Base-by-base conservation (phyloP, 257 asterid species). In the Pogostemon cablin region DNA sequence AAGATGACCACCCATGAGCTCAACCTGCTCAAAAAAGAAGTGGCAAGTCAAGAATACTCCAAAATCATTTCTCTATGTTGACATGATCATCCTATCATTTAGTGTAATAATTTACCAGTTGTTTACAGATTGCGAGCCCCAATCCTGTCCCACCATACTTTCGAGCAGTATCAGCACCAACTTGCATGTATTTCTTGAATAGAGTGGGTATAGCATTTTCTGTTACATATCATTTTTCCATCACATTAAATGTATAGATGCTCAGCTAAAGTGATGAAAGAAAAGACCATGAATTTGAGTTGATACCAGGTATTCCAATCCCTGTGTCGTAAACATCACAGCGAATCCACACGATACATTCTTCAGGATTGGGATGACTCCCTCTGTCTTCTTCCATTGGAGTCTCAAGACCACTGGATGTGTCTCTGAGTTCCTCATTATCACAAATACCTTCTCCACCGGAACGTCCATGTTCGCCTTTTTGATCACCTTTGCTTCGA, bases 101-200 rank as follows among this genome's bases (percentile, higher is more conserved):
- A 40, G 9, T 60, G 7, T 2, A 59, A 3, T 3, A 69, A 41
- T 53, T 72, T 78, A 92, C 98, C 98, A 92, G 62, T 72, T 92
- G 96, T 69, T 92, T 92, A 77, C 98, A 92, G 62, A 89, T 92
- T 57, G 98, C 98, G 5, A 92, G 88, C 61, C 98, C 98, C 34
- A 89, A 80, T 68, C 98, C 98, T 1, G 98, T 92, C 49, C 98
- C 98, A 3, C 98, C 98, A 69, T 92, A 92, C 83, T 89, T 92
- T 50, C 98, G 82, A 66, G 98, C 96, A 60, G 98, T 89, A 73
- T 92, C 96, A 3, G 93, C 84, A 52, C 95, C 92, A 50, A 60
- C 96, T 92, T 92, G 98, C 96, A 87, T 92, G 86, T 87, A 92
- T 68, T 86, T 92, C 89, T 89, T 92, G 77, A 92, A 92, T n/a